Conservation (phyloP, 2,329 filamentous ascomycete genomes). For the Sporothrix phasma region DNA sequence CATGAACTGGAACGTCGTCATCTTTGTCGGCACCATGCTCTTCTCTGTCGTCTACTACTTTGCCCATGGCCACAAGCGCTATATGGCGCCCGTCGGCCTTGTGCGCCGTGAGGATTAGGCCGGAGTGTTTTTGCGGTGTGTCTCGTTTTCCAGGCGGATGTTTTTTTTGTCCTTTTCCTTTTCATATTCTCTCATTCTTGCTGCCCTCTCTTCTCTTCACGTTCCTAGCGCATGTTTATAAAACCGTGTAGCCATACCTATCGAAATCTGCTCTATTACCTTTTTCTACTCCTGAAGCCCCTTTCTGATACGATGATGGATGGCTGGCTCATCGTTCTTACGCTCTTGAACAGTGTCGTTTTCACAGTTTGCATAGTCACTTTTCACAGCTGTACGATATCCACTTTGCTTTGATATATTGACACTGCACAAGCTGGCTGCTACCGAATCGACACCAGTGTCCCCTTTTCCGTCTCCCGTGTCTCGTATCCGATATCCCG, state of each 20-base stretch:
- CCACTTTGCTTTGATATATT: neutral
- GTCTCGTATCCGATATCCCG: neutral
- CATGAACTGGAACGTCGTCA: constrained; percentile 43
- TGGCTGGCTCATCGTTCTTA: neutral
- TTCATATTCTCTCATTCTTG: too few relatives aligned
- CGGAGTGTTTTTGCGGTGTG: neutral
- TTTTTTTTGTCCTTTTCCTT: neutral
- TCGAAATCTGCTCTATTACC: neutral
- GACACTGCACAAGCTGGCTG: neutral
- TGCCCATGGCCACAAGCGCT: constrained; percentile 21
- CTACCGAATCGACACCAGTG: neutral
- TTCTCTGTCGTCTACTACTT: constrained; percentile 33
- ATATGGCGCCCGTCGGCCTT: constrained; percentile 20
- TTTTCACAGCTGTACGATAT: neutral
- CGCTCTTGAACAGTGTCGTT: too few relatives aligned
- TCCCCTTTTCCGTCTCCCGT: too few relatives aligned
- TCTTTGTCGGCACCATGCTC: constrained; percentile 32
- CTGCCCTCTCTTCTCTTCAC: too few relatives aligned
- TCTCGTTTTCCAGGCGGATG: neutral
- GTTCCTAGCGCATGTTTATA: too few relatives aligned
- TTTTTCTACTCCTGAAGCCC: neutral
- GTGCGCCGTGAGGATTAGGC: constrained; percentile 16
- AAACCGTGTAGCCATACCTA: too few relatives aligned
- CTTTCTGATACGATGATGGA: neutral
- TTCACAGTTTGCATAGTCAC: neutral